A percentile compares a stretch with the other conserved stretches of the same genome.
These are phyloP conservation scores for Spinellus fusiger DNA, from an alignment of 192 early-diverging fungal species.

Conservation along the genomic window DNA sequence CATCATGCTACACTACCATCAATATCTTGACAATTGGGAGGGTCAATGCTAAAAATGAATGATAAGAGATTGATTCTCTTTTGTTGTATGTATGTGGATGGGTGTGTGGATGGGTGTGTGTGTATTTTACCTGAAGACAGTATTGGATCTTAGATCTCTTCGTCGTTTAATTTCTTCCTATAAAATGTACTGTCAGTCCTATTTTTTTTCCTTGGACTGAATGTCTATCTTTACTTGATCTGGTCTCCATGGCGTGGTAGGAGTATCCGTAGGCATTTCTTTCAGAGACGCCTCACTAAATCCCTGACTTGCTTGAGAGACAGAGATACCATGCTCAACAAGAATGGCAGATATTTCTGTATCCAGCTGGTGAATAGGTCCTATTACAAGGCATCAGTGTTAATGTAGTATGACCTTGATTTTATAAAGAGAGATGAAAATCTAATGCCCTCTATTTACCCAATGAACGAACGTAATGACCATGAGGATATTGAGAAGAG, in stretches of 20 bases:
- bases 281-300: slow-evolving; percentile 57
- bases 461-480: slow-evolving; percentile 67
- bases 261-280: slow-evolving; percentile 59
- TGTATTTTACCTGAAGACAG: slow-evolving; percentile 14
- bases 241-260: slow-evolving; percentile 49
- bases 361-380: slow-evolving; percentile 57
- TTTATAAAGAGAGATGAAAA: background rate
- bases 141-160: slow-evolving; percentile 33
- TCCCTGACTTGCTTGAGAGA: slow-evolving; percentile 64
- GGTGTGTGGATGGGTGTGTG: background rate
- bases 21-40: slow-evolving; percentile 72
- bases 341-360: slow-evolving; percentile 73
- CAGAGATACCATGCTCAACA: slow-evolving; percentile 71
- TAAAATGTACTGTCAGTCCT: background rate
- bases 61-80: background rate
- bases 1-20: slow-evolving; percentile 39
- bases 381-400: slow-evolving; percentile 7
- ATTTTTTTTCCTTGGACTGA: background rate
- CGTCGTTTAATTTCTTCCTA: slow-evolving; percentile 35
- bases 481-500: slow-evolving; percentile 68
- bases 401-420: background rate
- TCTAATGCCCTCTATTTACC: slow-evolving; percentile 10
- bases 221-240: slow-evolving; percentile 9
- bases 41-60: slow-evolving; percentile 65
- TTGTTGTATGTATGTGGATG: background rate